These are phyloP conservation scores for Solanum lignicaule DNA, from an alignment of 257 asterid genomes.

Conservation along the genomic window DNA sequence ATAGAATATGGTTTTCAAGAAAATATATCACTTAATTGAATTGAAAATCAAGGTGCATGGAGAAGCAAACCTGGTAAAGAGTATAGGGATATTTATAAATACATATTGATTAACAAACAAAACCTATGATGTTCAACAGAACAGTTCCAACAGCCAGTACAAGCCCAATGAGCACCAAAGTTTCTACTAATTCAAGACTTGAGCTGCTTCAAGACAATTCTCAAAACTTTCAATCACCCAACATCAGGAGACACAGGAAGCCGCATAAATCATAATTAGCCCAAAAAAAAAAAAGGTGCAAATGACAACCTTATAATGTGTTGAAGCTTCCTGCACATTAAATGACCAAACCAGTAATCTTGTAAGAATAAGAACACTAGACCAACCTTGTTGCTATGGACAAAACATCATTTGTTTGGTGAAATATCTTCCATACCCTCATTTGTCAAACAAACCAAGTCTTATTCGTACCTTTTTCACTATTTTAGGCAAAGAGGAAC, in stretches of 20 bases:
- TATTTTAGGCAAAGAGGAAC: constrained; percentile 12
- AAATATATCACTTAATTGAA: background rate
- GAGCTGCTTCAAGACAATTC: constrained; percentile 15
- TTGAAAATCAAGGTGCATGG: background rate
- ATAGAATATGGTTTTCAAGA: background rate
- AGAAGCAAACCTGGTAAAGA: background rate
- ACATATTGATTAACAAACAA: background rate
- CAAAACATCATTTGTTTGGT: constrained; percentile 20
- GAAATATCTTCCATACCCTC: constrained; percentile 17
- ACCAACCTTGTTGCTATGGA: constrained; percentile 26
- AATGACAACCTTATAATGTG: background rate
- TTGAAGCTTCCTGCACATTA: background rate
- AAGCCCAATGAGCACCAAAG: constrained; percentile 13
- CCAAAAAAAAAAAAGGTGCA: constrained; percentile 6
- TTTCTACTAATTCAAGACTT: background rate
- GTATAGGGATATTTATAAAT: background rate
- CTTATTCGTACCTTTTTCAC: constrained; percentile 23
- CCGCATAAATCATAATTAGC: constrained; percentile 17
- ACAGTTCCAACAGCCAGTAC: constrained; percentile 15
- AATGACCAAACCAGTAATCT: constrained; percentile 16
- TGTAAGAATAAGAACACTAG: constrained; percentile 20
- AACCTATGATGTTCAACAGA: constrained; percentile 11
- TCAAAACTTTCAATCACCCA: constrained; percentile 18
- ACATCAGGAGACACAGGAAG: constrained; percentile 15
- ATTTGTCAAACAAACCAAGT: constrained; percentile 10